phyloP scores from a whole-genome alignment of 306 rosid species.

The Arachis stenosperma region DNA sequence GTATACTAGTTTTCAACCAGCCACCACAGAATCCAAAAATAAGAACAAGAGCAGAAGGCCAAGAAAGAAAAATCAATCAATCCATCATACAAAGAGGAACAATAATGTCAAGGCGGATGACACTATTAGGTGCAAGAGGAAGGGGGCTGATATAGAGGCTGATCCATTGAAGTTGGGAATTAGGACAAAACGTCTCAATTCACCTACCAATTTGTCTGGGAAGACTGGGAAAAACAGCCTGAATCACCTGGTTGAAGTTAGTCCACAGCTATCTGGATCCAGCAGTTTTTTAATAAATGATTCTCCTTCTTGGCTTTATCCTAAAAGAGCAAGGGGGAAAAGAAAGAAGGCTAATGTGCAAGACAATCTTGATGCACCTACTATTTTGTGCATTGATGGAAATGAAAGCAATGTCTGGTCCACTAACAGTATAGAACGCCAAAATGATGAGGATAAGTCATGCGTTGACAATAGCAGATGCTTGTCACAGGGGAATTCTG shows the following conservation, averaged over 20 bases:
- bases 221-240: slow-evolving; percentile 35
- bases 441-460: slow-evolving; percentile 35
- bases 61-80: slow-evolving; percentile 41
- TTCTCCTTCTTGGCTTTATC: slow-evolving; percentile 50
- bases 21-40: slow-evolving; percentile 29
- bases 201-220: slow-evolving; percentile 27
- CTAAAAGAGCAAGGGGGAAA: slow-evolving; percentile 68
- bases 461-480: slow-evolving; percentile 27
- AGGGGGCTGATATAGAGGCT: slow-evolving; percentile 41
- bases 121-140: slow-evolving; percentile 48
- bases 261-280: slow-evolving; percentile 38
- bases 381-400: slow-evolving; percentile 38
- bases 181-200: slow-evolving; percentile 31
- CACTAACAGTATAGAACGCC: slow-evolving; percentile 32
- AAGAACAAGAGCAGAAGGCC: slow-evolving; percentile 25
- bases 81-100: slow-evolving; percentile 36
- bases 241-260: slow-evolving; percentile 41
- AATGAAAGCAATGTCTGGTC: slow-evolving; percentile 42
- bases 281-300: slow-evolving; percentile 41
- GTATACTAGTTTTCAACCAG: slow-evolving; percentile 24
- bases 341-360: slow-evolving; percentile 51
- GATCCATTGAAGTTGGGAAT: slow-evolving; percentile 37
- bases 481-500: slow-evolving; percentile 29
- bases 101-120: slow-evolving; percentile 28
- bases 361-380: slow-evolving; percentile 38